These are phyloP conservation scores for Botryotinia narcissicola DNA, from an alignment of 2,329 filamentous ascomycete species.

Conservation along the genomic window DNA sequence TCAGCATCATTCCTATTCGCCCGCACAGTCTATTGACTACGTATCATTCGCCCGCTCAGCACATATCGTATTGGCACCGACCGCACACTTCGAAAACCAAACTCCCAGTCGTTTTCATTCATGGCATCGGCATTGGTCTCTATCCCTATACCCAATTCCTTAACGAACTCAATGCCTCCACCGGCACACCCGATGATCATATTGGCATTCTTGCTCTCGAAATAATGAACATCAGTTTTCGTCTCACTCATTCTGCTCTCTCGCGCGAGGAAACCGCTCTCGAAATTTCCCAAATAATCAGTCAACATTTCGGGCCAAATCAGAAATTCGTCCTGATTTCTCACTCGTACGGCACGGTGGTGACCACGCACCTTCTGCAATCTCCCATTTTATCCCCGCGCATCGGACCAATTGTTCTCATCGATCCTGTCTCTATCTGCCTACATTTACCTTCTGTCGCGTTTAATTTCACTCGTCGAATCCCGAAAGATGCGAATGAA, in stretches of 20 bases:
- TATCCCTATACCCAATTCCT: constrained; percentile 57
- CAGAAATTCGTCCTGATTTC: constrained; percentile 52
- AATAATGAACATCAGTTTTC: constrained; percentile 56
- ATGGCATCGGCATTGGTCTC: constrained; percentile 61
- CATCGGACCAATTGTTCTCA: constrained; percentile 52
- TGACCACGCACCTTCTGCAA: constrained; percentile 55
- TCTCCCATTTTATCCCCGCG: constrained; percentile 41
- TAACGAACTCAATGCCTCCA: constrained; percentile 47
- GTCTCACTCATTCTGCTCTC: constrained; percentile 52
- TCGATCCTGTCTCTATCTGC: constrained; percentile 60
- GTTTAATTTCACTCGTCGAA: constrained; percentile 56
- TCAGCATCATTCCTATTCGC: constrained; percentile 54
- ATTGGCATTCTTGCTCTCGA: constrained; percentile 59
- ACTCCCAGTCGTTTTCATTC: constrained; percentile 59
- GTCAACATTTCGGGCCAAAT: constrained; percentile 46
- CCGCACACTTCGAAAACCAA: constrained; percentile 57
- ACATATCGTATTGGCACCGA: constrained; percentile 58
- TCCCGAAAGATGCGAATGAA: constrained; percentile 52
- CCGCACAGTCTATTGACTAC: constrained; percentile 47
- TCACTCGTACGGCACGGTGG: constrained; percentile 54
- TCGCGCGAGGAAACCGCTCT: constrained; percentile 48
- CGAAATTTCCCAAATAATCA: constrained; percentile 53
- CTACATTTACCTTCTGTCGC: constrained; percentile 61
- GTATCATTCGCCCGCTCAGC: constrained; percentile 46
- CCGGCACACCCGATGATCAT: constrained; percentile 44